Evolutionary conservation across 2,329 filamentous ascomycete species (phyloP).

Genomic region (Fusarium marasasianum): DNA sequence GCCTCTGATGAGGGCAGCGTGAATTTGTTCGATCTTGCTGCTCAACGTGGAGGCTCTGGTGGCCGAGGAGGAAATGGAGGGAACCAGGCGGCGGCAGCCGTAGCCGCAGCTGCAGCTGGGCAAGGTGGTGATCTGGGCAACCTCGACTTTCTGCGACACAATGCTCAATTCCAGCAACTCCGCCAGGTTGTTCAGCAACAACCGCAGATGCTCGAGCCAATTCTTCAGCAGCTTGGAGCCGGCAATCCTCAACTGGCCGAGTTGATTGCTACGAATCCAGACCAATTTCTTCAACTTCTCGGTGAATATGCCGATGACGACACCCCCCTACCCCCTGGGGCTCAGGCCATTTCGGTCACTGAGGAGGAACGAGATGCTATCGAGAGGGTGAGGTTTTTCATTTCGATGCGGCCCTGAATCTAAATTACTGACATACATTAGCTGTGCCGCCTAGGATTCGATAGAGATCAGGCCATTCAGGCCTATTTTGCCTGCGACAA

Average conservation of each 20-base stretch:
- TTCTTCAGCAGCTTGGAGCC: conserved; percentile 92
- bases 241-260: conserved; percentile 95
- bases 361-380: conserved; percentile 98
- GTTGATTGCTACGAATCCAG: conserved; percentile 89
- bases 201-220: conserved; percentile 97
- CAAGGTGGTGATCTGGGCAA: conserved; percentile 73
- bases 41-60: conserved; percentile 70
- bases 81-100: conserved; percentile 53
- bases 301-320: conserved; percentile 90
- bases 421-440: conserved; percentile 49
- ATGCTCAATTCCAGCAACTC: conserved; percentile 97
- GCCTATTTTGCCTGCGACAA: conserved; percentile 99
- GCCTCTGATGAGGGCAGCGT: conserved; percentile 74
- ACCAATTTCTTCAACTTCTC: conserved; percentile 90
- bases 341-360: conserved; percentile 89
- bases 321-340: conserved; percentile 84
- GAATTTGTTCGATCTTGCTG: conserved; percentile 93
- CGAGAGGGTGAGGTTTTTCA: conserved; percentile 75
- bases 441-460: conserved; percentile 93
- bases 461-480: conserved; percentile 92
- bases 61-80: conserved; percentile 55
- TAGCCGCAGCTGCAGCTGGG: conserved; percentile 55
- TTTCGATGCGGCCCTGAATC: conserved; percentile 43
- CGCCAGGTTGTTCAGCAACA: conserved; percentile 97
- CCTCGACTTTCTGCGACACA: conserved; percentile 92